Conservation (phyloP, 768 basidiomycete species). For the Boletus speciosus region DNA sequence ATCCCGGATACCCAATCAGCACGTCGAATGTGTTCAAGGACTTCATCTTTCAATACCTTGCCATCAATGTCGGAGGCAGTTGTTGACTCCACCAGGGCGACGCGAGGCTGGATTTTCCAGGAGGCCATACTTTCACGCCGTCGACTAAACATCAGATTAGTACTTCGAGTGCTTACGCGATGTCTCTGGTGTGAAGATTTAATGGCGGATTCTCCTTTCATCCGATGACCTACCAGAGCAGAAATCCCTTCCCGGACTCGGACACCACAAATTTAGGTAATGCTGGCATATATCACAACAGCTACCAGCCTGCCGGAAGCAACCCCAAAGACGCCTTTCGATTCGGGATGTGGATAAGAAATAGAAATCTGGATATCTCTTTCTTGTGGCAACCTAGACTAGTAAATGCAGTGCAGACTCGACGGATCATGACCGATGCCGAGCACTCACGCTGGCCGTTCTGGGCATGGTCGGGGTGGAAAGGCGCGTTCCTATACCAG, state of each 20-base stretch:
- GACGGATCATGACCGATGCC: constrained; percentile 1
- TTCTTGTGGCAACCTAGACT: constrained; percentile 25
- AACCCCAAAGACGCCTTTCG: background rate
- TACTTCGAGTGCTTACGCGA: constrained; percentile 23
- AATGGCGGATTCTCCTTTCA: constrained; percentile 6
- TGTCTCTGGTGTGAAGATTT: constrained; percentile 23
- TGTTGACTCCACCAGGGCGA: constrained; percentile 12
- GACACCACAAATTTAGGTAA: too few relatives aligned
- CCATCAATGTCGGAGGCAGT: constrained; percentile 6
- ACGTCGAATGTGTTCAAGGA: constrained; percentile 19
- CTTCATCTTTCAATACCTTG: constrained; percentile 22
- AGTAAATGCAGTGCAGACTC: background rate
- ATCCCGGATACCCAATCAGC: constrained; percentile 14
- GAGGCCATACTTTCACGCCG: constrained; percentile 20
- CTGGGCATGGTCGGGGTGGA: constrained; percentile 28
- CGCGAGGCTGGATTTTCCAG: constrained; percentile 26
- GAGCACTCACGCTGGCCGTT: constrained; percentile 14
- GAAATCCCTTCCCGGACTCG: background rate
- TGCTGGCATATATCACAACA: background rate
- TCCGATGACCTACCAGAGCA: constrained; percentile 3
- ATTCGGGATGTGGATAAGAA: background rate
- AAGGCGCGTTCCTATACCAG: constrained; percentile 15
- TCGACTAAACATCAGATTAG: constrained; percentile 13
- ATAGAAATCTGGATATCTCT: constrained; percentile 11
- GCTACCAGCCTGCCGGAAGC: constrained; percentile 1